A percentile compares a stretch with the other conserved stretches of the same genome.
These are phyloP conservation scores for Nothopassalora personata DNA, from an alignment of 2,329 filamentous ascomycete genomes.

Conservation along the genomic window DNA sequence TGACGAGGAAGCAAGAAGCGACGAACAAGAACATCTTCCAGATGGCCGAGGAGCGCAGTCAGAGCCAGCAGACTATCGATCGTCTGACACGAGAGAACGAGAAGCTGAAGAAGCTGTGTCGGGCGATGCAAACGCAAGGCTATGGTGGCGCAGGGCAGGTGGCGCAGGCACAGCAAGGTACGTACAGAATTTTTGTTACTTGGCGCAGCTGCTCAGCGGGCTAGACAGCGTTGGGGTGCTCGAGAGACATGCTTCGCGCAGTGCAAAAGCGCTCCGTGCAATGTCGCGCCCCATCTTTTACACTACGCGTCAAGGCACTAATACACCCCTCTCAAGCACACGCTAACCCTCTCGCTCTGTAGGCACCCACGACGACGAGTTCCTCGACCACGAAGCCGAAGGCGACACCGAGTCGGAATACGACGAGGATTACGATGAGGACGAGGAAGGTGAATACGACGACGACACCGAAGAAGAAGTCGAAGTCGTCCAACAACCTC, in stretches of 20 bases:
- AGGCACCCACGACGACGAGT: constrained; percentile 20
- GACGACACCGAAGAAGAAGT: constrained; percentile 55
- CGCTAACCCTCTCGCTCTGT: constrained; percentile 1
- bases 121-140: constrained; percentile 92
- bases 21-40: constrained; percentile 93
- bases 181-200: background rate
- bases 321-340: background rate
- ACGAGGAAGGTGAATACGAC: constrained; percentile 57
- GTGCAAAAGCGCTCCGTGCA: background rate
- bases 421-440: constrained; percentile 62
- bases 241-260: background rate
- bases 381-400: constrained; percentile 40
- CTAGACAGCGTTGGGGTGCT: background rate
- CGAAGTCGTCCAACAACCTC: background rate
- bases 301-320: background rate
- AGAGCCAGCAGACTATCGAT: constrained; percentile 69
- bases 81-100: constrained; percentile 78
- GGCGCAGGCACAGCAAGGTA: constrained; percentile 15
- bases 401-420: constrained; percentile 63
- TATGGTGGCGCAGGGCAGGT: constrained; percentile 49
- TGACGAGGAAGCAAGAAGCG: constrained; percentile 88
- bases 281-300: background rate
- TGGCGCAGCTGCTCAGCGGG: background rate
- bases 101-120: constrained; percentile 89
- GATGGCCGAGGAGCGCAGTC: constrained; percentile 89